phyloP scores from a whole-genome alignment of 176 grass and related monocot genomes.

The Zoysia japonica region DNA sequence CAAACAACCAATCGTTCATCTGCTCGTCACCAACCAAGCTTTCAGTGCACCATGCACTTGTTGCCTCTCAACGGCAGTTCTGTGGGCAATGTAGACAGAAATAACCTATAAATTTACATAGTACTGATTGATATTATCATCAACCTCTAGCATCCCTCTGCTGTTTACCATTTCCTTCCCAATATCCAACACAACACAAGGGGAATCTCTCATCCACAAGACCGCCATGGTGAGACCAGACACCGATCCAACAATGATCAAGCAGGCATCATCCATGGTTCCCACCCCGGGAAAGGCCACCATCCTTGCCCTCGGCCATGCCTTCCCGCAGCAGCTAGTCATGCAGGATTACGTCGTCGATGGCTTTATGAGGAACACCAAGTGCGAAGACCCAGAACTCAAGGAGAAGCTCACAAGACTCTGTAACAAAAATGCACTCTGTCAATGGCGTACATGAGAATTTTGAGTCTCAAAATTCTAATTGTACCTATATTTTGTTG shows the following conservation, averaged over 20 bases:
- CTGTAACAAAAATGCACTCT: constrained; percentile 36
- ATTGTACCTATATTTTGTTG: background rate
- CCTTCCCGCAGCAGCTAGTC: constrained; percentile 71
- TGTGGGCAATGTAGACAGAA: background rate
- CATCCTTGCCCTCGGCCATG: constrained; percentile 77
- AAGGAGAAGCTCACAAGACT: constrained; percentile 72
- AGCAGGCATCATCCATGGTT: constrained; percentile 24
- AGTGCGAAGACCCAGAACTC: constrained; percentile 65
- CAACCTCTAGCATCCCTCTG: background rate
- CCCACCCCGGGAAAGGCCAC: constrained; percentile 59
- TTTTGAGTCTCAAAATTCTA: background rate
- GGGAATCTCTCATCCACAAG: background rate
- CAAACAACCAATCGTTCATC: constrained; percentile 35
- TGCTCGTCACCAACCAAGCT: constrained; percentile 45
- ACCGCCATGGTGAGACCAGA: constrained; percentile 39
- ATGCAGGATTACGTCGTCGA: constrained; percentile 77
- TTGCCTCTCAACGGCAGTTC: constrained; percentile 47
- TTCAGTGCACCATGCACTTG: constrained; percentile 34
- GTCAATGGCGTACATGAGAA: background rate
- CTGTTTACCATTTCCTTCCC: background rate
- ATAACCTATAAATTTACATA: constrained; percentile 9
- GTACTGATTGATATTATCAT: background rate
- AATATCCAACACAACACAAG: background rate
- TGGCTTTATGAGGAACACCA: constrained; percentile 83
- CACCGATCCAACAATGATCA: background rate